A percentile compares a stretch with the other conserved stretches of the same genome.
phyloP scores from a whole-genome alignment of 257 asterid species.

The Solanum sejunctum region DNA sequence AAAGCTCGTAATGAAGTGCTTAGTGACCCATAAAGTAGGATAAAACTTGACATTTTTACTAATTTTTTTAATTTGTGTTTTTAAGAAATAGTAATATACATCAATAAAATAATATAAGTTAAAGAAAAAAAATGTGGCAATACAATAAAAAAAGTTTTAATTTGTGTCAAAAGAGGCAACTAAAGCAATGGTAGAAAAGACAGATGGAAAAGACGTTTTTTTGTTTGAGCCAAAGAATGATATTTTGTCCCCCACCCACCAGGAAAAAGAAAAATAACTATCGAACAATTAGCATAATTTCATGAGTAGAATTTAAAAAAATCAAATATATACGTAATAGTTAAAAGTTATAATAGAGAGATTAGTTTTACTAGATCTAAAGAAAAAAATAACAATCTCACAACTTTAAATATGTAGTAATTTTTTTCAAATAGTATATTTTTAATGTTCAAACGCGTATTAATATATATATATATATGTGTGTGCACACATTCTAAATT shows the following conservation, averaged over 20 bases:
- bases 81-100: not conserved
- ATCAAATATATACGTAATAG: no score
- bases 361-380: no score
- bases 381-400: no score
- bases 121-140: no score
- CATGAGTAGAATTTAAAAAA: rapidly evolving
- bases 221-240: not conserved
- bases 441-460: not conserved
- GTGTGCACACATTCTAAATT: no score
- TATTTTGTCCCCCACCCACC: not conserved
- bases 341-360: no score
- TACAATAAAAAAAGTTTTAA: not conserved
- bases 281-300: not conserved
- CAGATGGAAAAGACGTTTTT: not conserved
- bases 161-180: not conserved
- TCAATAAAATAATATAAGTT: not conserved
- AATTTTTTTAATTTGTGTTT: not conserved
- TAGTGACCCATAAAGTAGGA: not conserved
- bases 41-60: no score
- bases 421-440: not conserved
- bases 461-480: not conserved
- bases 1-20: not conserved
- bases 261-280: not conserved
- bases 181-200: not conserved
- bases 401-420: no score